phyloP scores from a whole-genome alignment of 345 rosid genomes.

The Arabis alpina region DNA sequence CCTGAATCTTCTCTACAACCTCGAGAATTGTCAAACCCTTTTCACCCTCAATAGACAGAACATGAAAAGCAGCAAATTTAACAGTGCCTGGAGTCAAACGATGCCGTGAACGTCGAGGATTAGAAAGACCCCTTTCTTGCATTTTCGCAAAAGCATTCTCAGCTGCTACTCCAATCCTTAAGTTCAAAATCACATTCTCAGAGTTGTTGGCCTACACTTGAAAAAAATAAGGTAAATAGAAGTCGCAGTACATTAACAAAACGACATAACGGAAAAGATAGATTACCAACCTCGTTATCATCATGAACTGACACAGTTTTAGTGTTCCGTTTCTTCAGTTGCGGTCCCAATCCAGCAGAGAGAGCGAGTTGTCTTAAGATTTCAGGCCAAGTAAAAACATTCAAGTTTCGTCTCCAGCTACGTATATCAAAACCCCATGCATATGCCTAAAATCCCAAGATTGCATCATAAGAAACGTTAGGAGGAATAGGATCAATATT shows the following conservation, averaged over 20 bases:
- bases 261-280: neutral
- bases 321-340: conserved; percentile 57
- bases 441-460: conserved; percentile 59
- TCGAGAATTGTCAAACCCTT: conserved; percentile 81
- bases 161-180: conserved; percentile 81
- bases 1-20: conserved; percentile 94
- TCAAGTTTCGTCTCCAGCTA: conserved; percentile 79
- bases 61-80: conserved; percentile 91
- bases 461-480: conserved; percentile 16
- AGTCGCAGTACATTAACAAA: conserved; percentile 12
- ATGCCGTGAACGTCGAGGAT: conserved; percentile 83
- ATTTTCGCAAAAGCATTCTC: conserved; percentile 83
- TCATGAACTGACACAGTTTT: conserved; percentile 56
- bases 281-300: conserved; percentile 62
- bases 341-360: conserved; percentile 87
- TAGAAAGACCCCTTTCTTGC: conserved; percentile 84
- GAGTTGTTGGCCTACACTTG: conserved; percentile 66
- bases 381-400: conserved; percentile 89
- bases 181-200: conserved; percentile 64
- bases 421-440: conserved; percentile 92
- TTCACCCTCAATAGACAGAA: conserved; percentile 78
- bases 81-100: conserved; percentile 95
- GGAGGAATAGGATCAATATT: neutral
- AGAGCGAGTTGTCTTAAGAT: conserved; percentile 82
- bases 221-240: conserved; percentile 10